phyloP scores from a whole-genome alignment of 768 basidiomycete genomes.

The Podaxis pistillaris region DNA sequence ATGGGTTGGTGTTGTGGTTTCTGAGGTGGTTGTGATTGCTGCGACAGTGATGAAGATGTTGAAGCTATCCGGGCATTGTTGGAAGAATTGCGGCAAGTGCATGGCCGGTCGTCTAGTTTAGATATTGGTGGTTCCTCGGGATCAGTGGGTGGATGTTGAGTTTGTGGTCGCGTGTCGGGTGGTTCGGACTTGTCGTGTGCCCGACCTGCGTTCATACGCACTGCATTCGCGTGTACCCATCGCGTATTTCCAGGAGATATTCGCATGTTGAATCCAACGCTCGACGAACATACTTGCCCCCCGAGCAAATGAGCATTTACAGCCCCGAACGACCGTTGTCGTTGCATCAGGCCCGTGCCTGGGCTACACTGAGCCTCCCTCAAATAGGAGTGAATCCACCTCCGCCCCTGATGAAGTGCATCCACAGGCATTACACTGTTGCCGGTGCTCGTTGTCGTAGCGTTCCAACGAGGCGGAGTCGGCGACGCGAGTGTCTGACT shows the following conservation, averaged over 20 bases:
- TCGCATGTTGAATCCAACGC: background rate
- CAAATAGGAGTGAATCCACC: background rate
- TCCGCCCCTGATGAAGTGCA: background rate
- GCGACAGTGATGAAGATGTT: background rate
- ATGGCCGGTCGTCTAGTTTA: background rate
- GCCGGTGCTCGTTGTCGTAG: constrained; percentile 11
- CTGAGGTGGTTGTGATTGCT: constrained; percentile 10
- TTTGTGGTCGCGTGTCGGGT: constrained; percentile 1
- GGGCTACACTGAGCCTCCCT: background rate
- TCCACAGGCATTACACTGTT: background rate
- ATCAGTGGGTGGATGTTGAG: background rate
- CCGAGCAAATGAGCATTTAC: background rate
- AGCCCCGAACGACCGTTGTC: background rate
- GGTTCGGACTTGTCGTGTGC: background rate
- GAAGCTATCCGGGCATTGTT: background rate
- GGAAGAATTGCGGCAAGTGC: background rate
- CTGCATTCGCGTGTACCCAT: constrained; percentile 3
- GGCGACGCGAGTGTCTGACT: constrained; percentile 28
- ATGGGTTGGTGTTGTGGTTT: constrained; percentile 13
- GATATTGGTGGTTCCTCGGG: constrained; percentile 1
- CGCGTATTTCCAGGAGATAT: background rate
- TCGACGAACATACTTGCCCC: background rate
- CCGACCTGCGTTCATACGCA: background rate
- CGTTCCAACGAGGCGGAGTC: constrained; percentile 9
- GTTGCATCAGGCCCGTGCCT: background rate